Base-by-base conservation (phyloP, 1,284 basidiomycete species). In the Prillingera fragicola region DNA sequence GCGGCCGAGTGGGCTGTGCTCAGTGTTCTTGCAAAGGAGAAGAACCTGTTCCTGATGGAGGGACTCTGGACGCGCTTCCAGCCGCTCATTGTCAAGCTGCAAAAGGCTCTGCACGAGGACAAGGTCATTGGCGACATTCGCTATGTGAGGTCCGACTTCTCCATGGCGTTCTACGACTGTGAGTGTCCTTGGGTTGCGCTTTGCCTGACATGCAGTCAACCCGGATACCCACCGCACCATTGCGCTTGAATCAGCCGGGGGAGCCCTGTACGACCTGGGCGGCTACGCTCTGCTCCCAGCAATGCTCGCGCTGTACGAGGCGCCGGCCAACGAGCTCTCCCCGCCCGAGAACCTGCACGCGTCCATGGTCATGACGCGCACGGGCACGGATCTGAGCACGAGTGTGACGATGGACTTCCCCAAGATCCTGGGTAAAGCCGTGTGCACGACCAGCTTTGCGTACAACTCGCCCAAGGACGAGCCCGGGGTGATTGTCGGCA, bases 181-280 rank as follows among this genome's bases (percentile, higher is more conserved):
- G 35, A 23, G 18, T 34, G 10, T 8, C 8, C 9, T n/a, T n/a
- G 8, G 17, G 18, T 8, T 18, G 8, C n/a, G 18, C 17, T 13
- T 8, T 33, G n/a, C 32, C 8, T 8, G 18, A 8, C 9, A 33
- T 15, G n/a, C 32, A 33, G 32, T 15, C 19, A 7, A 8, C 8
- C 43, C 38, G 19, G 35, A 57, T 6, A 60, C 59, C n/a, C 69
- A 74, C 50, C 56, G 74, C 1, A 35, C 73, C 3, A 61, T 66
- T 39, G 63, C 67, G 41, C 69, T 72, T 0, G 61, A 72, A 15
- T 54, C 74, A 1, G 74, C 69, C 0, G 75, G 75, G 5, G 74
- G 74, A 12, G 62, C 67, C 0, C 48, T 75, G 13, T 57, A 75
- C 19, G 75, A 77, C 51, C 47, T 76, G 8, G 74, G 74, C 38